Evolutionary conservation across 176 grass and related monocot species (phyloP), one percentile per base, ranked within the genome.

Genomic region (Canna indica): DNA sequence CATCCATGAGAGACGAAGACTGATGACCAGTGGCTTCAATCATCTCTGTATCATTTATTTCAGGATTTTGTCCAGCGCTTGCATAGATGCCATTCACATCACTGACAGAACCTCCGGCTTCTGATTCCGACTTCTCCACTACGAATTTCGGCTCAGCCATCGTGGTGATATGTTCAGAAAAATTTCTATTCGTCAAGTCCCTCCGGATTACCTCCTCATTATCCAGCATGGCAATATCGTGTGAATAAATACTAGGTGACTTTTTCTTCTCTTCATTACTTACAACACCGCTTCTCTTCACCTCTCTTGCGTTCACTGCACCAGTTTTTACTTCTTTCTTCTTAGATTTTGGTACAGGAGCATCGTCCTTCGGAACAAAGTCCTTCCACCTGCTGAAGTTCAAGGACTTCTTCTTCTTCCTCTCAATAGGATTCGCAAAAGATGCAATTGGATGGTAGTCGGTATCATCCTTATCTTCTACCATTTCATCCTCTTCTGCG

Each of bases 381-480:
- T 97, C 88, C 36, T 78, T 57, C 86, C 89, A 90, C 67, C 39
- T 70, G 77, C 89, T 92, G 56, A 97, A 90, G 66, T 97, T 82
- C 71, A 97, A 70, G 30, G 71, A 76, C 61, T 92, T 90, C 82
- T 82, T 97, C 84, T 90, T 84, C 81, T 92, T 97, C 77, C 82
- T 85, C 75, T 60, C 71, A 9, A 97, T 69, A 2, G 89, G 94
- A 0, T 73, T 79, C 0, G 84, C 88, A 18, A 67, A 58, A 0
- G 44, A 34, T 0, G 84, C 85, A 0, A 70, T 59, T 0, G 65
- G 58, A 17, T 68, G 71, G 72, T 87, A 92, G 69, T 90, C 82
- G 24, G 31, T 78, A 17, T 77, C 84, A 53, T 97, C 81, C 71
- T 47, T 39, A 48, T 88, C 88, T 71, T 83, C 81, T 38, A 81